Percentiles rank a stretch among this genome's conserved stretches.
phyloP scores from a whole-genome alignment of 177 flowering plant species.

The Tripterygium wilfordii region DNA sequence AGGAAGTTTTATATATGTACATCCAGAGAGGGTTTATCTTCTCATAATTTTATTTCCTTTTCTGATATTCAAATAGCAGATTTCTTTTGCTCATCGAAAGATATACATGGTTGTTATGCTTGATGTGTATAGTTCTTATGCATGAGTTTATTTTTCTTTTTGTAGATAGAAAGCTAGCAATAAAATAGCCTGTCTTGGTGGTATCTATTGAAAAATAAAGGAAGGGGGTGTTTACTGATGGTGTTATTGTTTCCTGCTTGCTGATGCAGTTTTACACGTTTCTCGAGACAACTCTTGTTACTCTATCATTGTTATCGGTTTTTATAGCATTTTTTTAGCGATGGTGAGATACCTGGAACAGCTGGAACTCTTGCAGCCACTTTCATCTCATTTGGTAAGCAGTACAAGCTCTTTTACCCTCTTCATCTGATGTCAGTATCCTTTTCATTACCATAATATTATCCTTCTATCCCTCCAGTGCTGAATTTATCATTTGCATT shows the following conservation, averaged over 20 bases:
- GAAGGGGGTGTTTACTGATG: too few relatives aligned
- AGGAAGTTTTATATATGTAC: too few relatives aligned
- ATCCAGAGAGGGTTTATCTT: too few relatives aligned
- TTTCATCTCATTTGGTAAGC: conserved; percentile 31
- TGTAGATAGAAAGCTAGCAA: too few relatives aligned
- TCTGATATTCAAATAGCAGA: too few relatives aligned
- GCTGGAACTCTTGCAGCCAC: conserved; percentile 25
- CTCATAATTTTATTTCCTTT: too few relatives aligned
- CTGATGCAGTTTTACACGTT: conserved; percentile 84
- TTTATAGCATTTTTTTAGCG: conserved; percentile 77
- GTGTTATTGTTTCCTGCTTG: background rate
- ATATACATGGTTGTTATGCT: too few relatives aligned
- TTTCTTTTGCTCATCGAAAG: too few relatives aligned
- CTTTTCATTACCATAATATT: background rate
- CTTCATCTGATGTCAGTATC: background rate
- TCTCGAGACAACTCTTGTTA: conserved; percentile 75
- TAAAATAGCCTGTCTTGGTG: too few relatives aligned
- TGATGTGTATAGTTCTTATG: too few relatives aligned
- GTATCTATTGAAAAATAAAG: too few relatives aligned
- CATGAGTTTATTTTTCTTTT: too few relatives aligned
- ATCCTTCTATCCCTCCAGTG: conserved; percentile 13
- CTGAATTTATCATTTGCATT: conserved; percentile 35
- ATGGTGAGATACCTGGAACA: conserved; percentile 39
- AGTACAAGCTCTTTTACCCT: background rate
- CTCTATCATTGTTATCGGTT: conserved; percentile 59